These are phyloP conservation scores for Trametes punicea DNA, from an alignment of 768 basidiomycete genomes.

Conservation along the genomic window DNA sequence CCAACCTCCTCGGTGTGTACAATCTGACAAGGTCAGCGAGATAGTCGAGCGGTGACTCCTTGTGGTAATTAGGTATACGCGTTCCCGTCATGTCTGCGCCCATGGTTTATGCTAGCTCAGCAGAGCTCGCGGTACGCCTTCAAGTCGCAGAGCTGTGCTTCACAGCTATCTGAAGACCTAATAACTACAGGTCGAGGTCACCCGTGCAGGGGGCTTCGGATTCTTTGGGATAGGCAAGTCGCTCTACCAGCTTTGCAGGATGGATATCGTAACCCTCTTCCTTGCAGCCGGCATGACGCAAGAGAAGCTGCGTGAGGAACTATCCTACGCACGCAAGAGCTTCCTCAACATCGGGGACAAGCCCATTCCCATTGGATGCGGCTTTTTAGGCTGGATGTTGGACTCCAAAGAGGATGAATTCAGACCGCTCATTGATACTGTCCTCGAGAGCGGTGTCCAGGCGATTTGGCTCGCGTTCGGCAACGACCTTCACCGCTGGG, in stretches of 20 bases:
- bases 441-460: slow-evolving; percentile 52
- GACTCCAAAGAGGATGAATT: slow-evolving; percentile 45
- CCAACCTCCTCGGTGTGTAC: slow-evolving; percentile 48
- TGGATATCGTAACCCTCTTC: not conserved
- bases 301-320: slow-evolving; percentile 45
- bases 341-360: slow-evolving; percentile 19
- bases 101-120: slow-evolving; percentile 72
- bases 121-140: slow-evolving; percentile 29
- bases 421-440: slow-evolving; percentile 42
- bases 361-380: slow-evolving; percentile 60
- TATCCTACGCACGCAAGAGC: slow-evolving; percentile 48
- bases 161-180: not conserved
- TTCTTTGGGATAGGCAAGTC: slow-evolving; percentile 59
- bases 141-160: no score
- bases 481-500: slow-evolving; percentile 53
- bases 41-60: not conserved
- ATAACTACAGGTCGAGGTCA: slow-evolving; percentile 43
- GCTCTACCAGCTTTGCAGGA: not conserved
- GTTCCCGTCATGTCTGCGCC: slow-evolving; percentile 62
- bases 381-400: slow-evolving; percentile 74
- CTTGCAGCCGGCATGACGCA: slow-evolving; percentile 44
- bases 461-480: slow-evolving; percentile 81
- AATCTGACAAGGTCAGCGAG: slow-evolving; percentile 4
- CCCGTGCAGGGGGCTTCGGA: slow-evolving; percentile 73
- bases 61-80: slow-evolving; percentile 40